Conservation (phyloP, 495 filamentous ascomycete genomes). For the Penicillium mononematosum region DNA sequence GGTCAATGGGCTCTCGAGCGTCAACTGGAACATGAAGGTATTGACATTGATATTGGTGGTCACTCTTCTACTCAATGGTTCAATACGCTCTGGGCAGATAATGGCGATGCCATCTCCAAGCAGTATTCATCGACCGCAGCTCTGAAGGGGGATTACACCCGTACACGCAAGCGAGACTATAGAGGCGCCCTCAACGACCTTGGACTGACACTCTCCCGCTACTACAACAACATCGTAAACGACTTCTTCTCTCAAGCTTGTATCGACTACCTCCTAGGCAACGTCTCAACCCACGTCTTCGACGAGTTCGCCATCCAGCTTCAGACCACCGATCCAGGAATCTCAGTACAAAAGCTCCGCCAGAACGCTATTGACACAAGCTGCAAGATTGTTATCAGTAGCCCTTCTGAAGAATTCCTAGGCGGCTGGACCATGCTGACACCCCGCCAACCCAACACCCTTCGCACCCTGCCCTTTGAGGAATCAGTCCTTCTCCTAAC, state of each 20-base stretch:
- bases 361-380: constrained; percentile 86
- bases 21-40: constrained; percentile 71
- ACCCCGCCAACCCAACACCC: constrained; percentile 62
- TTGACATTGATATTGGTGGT: constrained; percentile 63
- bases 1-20: constrained; percentile 72
- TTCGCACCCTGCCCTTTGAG: constrained; percentile 68
- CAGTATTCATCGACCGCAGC: constrained; percentile 86
- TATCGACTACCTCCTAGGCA: constrained; percentile 92
- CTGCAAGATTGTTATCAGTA: constrained; percentile 78
- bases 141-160: constrained; percentile 92
- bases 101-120: constrained; percentile 63
- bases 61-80: constrained; percentile 85
- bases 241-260: constrained; percentile 94
- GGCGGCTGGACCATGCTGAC: constrained; percentile 80
- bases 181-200: constrained; percentile 92
- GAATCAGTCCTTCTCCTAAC: constrained; percentile 86
- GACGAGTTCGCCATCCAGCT: constrained; percentile 88
- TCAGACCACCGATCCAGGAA: constrained; percentile 81
- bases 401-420: constrained; percentile 77
- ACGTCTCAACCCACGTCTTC: constrained; percentile 77
- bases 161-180: constrained; percentile 85
- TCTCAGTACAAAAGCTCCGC: constrained; percentile 77
- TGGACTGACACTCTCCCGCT: constrained; percentile 72
- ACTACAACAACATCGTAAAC: constrained; percentile 80
- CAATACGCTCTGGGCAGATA: constrained; percentile 94